phyloP scores from a whole-genome alignment of 2,329 filamentous ascomycete species.

The Coniochaeta sp. region DNA sequence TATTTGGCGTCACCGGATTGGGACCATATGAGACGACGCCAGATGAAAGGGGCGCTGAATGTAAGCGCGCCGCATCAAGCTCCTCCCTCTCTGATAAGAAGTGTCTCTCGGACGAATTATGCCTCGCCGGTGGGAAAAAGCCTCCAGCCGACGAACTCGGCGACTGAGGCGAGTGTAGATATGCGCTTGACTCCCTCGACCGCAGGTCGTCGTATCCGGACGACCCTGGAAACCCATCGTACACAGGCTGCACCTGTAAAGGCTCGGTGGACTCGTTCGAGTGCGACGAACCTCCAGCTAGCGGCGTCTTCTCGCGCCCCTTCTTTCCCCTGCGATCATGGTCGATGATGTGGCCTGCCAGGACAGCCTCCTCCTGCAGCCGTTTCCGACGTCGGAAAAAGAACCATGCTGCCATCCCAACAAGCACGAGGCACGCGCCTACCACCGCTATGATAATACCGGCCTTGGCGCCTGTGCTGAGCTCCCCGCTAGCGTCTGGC shows the following conservation, averaged over 20 bases:
- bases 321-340: constrained; percentile 11
- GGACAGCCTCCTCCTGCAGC: constrained; percentile 7
- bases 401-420: constrained; percentile 16
- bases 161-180: constrained; percentile 11
- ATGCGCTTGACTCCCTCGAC: constrained; percentile 12
- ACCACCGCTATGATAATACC: constrained; percentile 15
- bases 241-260: constrained; percentile 13
- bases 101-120: background rate
- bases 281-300: background rate
- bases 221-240: constrained; percentile 18
- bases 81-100: background rate
- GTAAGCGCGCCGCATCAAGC: background rate
- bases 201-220: constrained; percentile 18
- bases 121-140: background rate
- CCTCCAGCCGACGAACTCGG: constrained; percentile 11
- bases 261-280: constrained; percentile 5
- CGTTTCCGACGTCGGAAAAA: constrained; percentile 14
- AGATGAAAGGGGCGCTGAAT: background rate
- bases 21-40: constrained; percentile 17
- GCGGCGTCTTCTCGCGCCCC: constrained; percentile 9
- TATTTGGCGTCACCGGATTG: constrained; percentile 16
- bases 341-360: constrained; percentile 5
- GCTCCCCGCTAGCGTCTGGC: constrained; percentile 3
- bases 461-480: constrained; percentile 14
- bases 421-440: constrained; percentile 9